Base-by-base conservation (phyloP, 2,329 filamentous ascomycete genomes). In the Aspergillus sp. region DNA sequence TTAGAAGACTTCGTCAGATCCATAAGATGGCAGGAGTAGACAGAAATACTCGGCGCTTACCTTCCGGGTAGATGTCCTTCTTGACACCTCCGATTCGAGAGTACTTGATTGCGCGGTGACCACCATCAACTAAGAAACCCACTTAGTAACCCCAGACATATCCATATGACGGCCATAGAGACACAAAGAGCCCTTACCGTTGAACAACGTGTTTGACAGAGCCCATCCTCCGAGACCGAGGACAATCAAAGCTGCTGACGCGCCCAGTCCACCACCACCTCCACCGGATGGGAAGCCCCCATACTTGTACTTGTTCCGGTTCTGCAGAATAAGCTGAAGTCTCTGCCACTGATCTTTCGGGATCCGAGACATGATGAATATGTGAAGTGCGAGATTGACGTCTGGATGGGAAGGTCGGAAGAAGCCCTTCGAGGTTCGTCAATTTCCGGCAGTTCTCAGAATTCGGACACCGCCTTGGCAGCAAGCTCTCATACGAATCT, bases 61-160 rank as follows among this genome's bases (percentile, higher is more conserved):
- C 95, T 92, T 99, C 95, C 72, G 73, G 85, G 83, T 96, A 99
- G 78, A 99, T 99, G 75, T 98, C 92, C 82, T 93, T 93, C 84
- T 91, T 90, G 59, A 99, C 94, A 84, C 95, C 95, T 73, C 88
- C 91, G 80, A 97, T 74, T 77, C 93, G 90, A 72, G 90, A 93
- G 83, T 99, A 99, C 81, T 99, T 99, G 86, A 99, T 99, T 68
- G 95, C 95, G 76, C 95, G 90, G 80, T 98, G 95, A 82, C 95
- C 95, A 89, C 95, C 95, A 76, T 99, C 95, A 72, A 99, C 95
- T 88, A 55, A 8, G 65, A 58, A n/a, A 17, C 47, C 28, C 25
- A 61, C 30, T 59, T 59, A 67, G 67, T 67, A 60, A 70, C 48
- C 22, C 34, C 47, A 53, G 7, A 34, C 45, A 65, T 55, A 34